Evolutionary conservation across 305 asterid species (phyloP).

Genomic region (Solanum hybrid): DNA sequence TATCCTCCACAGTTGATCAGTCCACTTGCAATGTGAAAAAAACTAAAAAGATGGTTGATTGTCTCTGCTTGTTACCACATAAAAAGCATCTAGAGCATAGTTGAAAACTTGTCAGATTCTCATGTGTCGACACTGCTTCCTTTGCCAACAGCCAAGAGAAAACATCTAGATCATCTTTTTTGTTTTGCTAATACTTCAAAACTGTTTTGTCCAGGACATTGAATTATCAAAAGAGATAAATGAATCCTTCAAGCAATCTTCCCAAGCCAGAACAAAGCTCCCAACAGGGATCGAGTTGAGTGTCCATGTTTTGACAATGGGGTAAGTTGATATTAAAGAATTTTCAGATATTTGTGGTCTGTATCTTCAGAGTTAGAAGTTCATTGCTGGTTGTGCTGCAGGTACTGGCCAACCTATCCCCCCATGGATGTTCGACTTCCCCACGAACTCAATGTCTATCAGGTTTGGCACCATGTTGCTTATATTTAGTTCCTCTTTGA

Average conservation of each 20-base stretch:
- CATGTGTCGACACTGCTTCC: background rate
- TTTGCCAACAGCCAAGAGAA: background rate
- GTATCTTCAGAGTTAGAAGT: background rate
- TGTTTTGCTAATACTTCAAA: conserved; percentile 4
- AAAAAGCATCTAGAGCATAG: background rate
- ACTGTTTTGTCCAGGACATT: conserved; percentile 51
- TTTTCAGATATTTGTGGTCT: background rate
- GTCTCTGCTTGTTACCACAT: background rate
- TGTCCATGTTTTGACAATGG: conserved; percentile 92
- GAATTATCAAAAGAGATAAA: conserved; percentile 94
- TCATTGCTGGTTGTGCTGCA: conserved; percentile 26
- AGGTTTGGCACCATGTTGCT: conserved; percentile 39
- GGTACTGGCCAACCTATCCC: conserved; percentile 99
- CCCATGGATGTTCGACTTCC: conserved; percentile 98
- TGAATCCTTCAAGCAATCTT: conserved; percentile 97
- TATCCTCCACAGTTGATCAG: background rate
- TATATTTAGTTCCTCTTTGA: background rate
- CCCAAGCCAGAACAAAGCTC: conserved; percentile 96
- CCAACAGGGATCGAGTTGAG: conserved; percentile 99
- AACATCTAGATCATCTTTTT: background rate
- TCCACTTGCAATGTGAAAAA: background rate
- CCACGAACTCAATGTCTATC: conserved; percentile 92
- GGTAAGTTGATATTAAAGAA: conserved; percentile 30
- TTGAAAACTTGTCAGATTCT: background rate
- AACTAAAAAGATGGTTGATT: background rate